Evolutionary conservation across 2,329 filamentous ascomycete genomes (phyloP), one percentile per base, ranked within the genome.

Genomic region (Alternaria gaisen): DNA sequence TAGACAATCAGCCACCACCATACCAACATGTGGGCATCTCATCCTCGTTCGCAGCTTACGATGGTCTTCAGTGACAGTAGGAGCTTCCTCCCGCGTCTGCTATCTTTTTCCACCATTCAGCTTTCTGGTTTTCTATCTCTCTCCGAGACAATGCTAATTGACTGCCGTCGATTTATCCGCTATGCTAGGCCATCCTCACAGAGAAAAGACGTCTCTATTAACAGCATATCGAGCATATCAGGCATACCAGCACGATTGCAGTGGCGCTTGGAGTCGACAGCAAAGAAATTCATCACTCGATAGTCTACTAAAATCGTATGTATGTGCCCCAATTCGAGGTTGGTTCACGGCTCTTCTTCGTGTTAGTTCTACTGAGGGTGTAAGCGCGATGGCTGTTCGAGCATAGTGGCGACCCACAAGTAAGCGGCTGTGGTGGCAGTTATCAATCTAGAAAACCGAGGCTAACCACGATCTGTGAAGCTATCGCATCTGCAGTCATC

Each of bases 381-480:
- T 48, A 48, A 48, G 44, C 28, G 44, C 44, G 44, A 48, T 34
- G 28, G 26, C 18, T 47, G 44, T 32, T 47, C 18, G 26, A 47
- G 44, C 12, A 22, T 47, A 47, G 26, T 18, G 44, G 28, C 11
- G 28, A 32, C 28, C 44, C 30, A 30, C 26, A 32, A n/a, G 26
- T 32, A 32, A 47, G 26, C 44, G n/a, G 11, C 12, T 32, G 26
- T 32, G 44, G 44, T 28, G n/a, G 26, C 30, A 36, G 30, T 47
- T 30, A 18, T 14, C 44, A 9, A 20, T 20, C 44, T 47, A 18
- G n/a, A 32, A 47, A 26, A 14, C 14, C 30, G 30, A 14, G 26
- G 28, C 44, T 32, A 28, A 32, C 30, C 44, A 30, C 44, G n/a
- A 30, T 30, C 18, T 22, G 18, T 3, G 28, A 30, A 18, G 26